A percentile compares a stretch with the other conserved stretches of the same genome.
These are phyloP conservation scores for Asparagopsis taxiformis DNA, from an alignment of 31 red algal genomes.

Conservation along the genomic window DNA sequence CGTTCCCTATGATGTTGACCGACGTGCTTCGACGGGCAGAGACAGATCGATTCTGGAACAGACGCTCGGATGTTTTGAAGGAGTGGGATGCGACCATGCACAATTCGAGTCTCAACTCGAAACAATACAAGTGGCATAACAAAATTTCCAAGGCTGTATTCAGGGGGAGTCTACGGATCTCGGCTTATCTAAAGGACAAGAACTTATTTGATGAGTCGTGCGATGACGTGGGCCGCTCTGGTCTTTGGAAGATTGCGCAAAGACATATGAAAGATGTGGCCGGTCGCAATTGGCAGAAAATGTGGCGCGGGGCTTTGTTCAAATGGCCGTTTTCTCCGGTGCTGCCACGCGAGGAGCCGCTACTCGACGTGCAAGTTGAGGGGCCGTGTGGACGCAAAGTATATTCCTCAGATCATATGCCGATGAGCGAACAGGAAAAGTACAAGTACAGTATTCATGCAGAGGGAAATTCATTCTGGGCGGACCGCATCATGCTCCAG, in stretches of 20 bases:
- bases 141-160: constrained; percentile 63
- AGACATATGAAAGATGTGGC: constrained; percentile 5
- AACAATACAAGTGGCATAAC: constrained; percentile 23
- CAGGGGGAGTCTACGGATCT: constrained; percentile 52
- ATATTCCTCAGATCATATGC: constrained; percentile 22
- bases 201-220: constrained; percentile 18
- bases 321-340: constrained; percentile 19
- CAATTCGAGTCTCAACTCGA: too few relatives aligned
- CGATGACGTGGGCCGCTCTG: constrained; percentile 24
- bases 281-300: constrained; percentile 9
- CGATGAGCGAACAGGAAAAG: constrained; percentile 17
- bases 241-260: constrained; percentile 6
- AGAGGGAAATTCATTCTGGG: constrained; percentile 90
- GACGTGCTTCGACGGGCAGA: constrained; percentile 35
- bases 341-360: constrained; percentile 3
- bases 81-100: constrained; percentile 60
- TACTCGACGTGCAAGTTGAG: constrained; percentile 53
- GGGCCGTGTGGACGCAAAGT: constrained; percentile 30
- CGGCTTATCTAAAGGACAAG: constrained; percentile 9
- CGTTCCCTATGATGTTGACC: constrained; percentile 66
- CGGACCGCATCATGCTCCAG: constrained; percentile 67
- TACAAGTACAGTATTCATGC: constrained; percentile 75
- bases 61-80: constrained; percentile 7
- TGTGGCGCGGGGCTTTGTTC: constrained; percentile 6
- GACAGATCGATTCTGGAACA: constrained; percentile 24